A percentile compares a stretch with the other conserved stretches of the same genome.
Conservation (phyloP, 2,329 filamentous ascomycete species). For the Golovinomyces cichoracearum region DNA sequence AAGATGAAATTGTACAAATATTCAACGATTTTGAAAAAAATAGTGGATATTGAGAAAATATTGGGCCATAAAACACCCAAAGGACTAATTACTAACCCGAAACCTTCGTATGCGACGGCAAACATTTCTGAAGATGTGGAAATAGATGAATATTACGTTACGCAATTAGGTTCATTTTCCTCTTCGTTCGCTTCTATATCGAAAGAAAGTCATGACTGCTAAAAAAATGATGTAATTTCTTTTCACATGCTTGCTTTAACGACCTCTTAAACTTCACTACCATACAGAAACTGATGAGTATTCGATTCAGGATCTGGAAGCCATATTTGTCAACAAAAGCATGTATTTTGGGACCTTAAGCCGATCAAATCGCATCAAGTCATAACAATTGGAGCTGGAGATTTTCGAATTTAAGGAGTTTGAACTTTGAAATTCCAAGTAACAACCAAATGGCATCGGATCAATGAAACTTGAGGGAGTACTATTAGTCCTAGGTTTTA, state of each 20-base stretch:
- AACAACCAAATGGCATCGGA: neutral
- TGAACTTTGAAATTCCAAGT: neutral
- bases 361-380: neutral
- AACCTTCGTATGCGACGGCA: neutral
- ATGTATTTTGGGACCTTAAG: neutral
- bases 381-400: neutral
- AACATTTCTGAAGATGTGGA: neutral
- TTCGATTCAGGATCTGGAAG: neutral
- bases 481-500: neutral
- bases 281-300: neutral
- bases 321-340: neutral
- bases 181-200: no score
- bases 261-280: neutral
- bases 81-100: no score
- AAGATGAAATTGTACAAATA: neutral
- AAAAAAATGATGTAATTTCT: no score
- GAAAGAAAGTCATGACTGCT: no score
- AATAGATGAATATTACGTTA: neutral
- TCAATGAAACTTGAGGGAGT: neutral
- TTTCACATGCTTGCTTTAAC: neutral
- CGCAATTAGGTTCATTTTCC: neutral
- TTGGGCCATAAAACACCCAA: neutral
- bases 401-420: neutral
- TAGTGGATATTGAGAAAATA: neutral
- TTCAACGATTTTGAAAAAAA: neutral